A percentile compares a stretch with the other conserved stretches of the same genome.
These are phyloP conservation scores for Phytophthora rubi DNA, from an alignment of 352 stramenopile genomes.

Conservation along the genomic window DNA sequence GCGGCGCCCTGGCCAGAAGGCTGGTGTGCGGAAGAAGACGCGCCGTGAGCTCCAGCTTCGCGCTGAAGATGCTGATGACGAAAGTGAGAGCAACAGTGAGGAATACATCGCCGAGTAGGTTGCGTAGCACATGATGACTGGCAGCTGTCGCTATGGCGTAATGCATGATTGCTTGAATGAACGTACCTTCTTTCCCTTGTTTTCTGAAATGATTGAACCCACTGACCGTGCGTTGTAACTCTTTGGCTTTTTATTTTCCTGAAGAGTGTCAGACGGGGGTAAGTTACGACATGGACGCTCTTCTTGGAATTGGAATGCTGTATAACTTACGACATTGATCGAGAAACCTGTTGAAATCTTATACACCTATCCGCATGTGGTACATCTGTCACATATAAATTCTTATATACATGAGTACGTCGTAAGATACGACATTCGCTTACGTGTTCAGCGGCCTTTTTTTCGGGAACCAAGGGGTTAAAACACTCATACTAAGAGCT, in stretches of 20 bases:
- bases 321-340: constrained; percentile 16
- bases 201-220: too few species aligned
- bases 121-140: constrained; percentile 4
- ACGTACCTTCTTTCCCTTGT: too few species aligned
- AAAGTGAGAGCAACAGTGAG: constrained; percentile 1
- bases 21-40: constrained; percentile 28
- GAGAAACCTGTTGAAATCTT: constrained; percentile 12
- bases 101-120: not conserved
- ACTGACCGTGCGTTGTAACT: not conserved
- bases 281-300: constrained; percentile 11
- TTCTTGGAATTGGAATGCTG: not conserved
- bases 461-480: too few species aligned
- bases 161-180: not conserved
- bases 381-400: constrained; percentile 6
- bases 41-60: constrained; percentile 5
- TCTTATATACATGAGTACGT: not conserved
- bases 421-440: constrained; percentile 16
- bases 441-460: too few species aligned
- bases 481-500: too few species aligned
- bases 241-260: not conserved
- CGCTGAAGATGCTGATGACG: not conserved
- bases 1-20: constrained; percentile 7
- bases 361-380: constrained; percentile 8
- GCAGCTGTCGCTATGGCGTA: not conserved
- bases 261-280: not conserved